Conservation (phyloP, 192 early-diverging fungal genomes). For the Podila epicladia region DNA sequence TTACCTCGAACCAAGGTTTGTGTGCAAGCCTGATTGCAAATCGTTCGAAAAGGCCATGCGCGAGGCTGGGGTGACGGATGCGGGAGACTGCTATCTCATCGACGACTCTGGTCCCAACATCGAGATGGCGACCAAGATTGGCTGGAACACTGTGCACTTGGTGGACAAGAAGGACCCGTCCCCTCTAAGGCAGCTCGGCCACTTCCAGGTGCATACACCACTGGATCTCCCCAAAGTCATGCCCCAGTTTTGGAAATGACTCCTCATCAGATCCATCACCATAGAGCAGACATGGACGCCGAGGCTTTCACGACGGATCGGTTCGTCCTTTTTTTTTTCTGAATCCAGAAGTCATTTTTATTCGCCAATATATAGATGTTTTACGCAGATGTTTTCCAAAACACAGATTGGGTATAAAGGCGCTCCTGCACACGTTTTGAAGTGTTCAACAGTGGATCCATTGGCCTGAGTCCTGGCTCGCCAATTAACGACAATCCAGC, state of each 20-base stretch:
- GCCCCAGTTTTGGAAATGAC: conserved; percentile 65
- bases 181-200: conserved; percentile 31
- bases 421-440: conserved; percentile 51
- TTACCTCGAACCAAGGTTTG: conserved; percentile 27
- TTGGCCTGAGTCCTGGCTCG: conserved; percentile 56
- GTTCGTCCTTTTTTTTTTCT: no score
- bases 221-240: conserved; percentile 67
- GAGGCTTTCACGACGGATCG: no score
- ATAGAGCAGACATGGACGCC: no score
- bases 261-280: no score
- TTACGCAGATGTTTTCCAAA: conserved; percentile 35
- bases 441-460: conserved; percentile 67
- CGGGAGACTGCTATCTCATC: conserved; percentile 28
- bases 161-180: conserved; percentile 26
- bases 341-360: no score
- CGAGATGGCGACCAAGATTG: conserved; percentile 60
- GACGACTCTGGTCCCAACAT: conserved; percentile 68
- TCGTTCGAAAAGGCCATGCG: conserved; percentile 43
- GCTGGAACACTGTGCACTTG: conserved; percentile 59
- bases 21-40: conserved; percentile 30
- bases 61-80: conserved; percentile 29
- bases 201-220: conserved; percentile 62
- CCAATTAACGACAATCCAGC: conserved; percentile 70
- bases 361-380: background rate
- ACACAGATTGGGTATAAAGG: conserved; percentile 47